phyloP scores from a whole-genome alignment of 2,329 filamentous ascomycete species.

The Trichoderma cornu-damae region DNA sequence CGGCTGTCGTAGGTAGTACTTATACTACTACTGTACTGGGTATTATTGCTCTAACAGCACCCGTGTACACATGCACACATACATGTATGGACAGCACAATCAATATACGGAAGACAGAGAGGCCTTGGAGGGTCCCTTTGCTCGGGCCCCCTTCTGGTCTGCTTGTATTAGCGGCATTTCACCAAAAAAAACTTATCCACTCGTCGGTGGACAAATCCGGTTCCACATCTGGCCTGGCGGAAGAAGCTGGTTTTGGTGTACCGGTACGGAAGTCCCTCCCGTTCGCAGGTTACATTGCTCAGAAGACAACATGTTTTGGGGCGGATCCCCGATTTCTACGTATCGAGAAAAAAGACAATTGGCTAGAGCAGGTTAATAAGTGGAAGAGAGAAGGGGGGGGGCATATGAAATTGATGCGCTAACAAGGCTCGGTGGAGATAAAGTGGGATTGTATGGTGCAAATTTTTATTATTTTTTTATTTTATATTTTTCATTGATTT shows the following conservation, averaged over 20 bases:
- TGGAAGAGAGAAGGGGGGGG: neutral
- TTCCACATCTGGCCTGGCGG: neutral
- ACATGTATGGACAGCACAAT: too few species aligned
- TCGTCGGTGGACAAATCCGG: constrained; percentile 10
- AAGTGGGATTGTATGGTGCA: constrained; percentile 3
- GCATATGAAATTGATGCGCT: constrained; percentile 6
- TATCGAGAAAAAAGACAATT: neutral
- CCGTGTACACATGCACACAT: too few species aligned
- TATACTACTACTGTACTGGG: too few species aligned
- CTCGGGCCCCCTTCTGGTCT: too few species aligned
- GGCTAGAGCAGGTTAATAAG: neutral
- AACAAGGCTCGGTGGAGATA: neutral
- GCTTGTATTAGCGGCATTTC: too few species aligned
- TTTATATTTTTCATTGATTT: neutral
- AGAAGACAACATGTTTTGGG: too few species aligned
- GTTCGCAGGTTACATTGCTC: neutral
- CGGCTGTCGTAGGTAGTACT: too few species aligned
- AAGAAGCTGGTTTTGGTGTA: neutral
- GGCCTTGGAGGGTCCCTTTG: too few species aligned
- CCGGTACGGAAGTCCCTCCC: neutral
- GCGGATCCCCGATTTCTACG: constrained; percentile 3
- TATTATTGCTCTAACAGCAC: too few species aligned
- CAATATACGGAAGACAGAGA: too few species aligned
- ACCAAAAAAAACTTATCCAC: neutral
- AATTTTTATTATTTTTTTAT: neutral